Evolutionary conservation across 768 basidiomycete species (phyloP).

Genomic region (Clavulina sp.): DNA sequence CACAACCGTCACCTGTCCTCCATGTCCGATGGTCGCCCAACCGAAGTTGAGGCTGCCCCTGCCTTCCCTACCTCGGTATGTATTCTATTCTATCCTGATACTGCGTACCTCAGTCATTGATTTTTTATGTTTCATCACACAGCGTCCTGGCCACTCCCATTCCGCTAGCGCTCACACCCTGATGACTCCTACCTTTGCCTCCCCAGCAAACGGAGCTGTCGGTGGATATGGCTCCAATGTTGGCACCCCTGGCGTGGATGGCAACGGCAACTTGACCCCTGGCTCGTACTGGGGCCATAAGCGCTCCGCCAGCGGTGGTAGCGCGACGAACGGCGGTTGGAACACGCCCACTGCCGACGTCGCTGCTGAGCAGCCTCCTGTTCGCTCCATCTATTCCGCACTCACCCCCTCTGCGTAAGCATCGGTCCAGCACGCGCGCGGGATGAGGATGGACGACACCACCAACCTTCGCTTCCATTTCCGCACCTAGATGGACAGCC

Average conservation of each 20-base stretch:
- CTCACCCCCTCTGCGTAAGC: neutral
- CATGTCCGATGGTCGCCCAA: neutral
- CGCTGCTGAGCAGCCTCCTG: neutral
- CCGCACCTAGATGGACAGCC: too few relatives aligned
- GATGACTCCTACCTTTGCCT: neutral
- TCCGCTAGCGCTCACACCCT: neutral
- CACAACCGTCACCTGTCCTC: neutral
- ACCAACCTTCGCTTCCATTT: neutral
- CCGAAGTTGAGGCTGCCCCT: neutral
- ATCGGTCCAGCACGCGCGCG: neutral
- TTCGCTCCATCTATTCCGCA: neutral
- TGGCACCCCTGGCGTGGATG: neutral
- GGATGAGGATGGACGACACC: neutral
- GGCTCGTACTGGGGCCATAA: neutral
- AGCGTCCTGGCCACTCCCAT: constrained; percentile 1
- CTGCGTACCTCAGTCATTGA: neutral
- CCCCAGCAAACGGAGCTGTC: neutral
- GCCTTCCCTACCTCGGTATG: neutral
- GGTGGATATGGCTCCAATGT: neutral
- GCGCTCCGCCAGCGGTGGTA: neutral
- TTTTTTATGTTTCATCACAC: neutral
- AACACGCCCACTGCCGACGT: neutral
- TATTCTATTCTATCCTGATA: neutral
- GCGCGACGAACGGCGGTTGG: neutral
- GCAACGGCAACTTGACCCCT: neutral